Evolutionary conservation across 179 eudicot species (phyloP).

Genomic region (Pouteria campechiana): DNA sequence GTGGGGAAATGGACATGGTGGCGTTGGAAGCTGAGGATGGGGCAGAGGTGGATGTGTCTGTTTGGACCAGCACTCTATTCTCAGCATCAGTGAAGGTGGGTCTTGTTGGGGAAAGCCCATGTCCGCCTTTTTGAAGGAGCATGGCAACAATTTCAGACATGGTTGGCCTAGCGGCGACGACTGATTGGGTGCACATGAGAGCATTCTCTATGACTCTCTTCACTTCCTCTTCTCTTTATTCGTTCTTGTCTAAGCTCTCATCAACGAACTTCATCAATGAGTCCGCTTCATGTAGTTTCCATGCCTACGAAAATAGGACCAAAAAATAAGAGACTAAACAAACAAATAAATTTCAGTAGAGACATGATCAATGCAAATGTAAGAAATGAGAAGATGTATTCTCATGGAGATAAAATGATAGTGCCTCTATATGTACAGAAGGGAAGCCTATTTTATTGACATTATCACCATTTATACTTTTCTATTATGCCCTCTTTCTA

Average conservation of each 20-base stretch:
- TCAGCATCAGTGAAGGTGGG: constrained; percentile 9
- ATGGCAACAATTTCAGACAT: constrained; percentile 39
- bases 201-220: constrained; percentile 36
- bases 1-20: too few relatives aligned
- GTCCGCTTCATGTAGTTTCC: constrained; percentile 27
- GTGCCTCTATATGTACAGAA: too few relatives aligned
- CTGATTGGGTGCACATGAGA: constrained; percentile 34
- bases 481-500: too few relatives aligned
- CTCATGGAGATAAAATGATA: too few relatives aligned
- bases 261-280: constrained; percentile 22
- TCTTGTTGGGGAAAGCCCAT: constrained; percentile 14
- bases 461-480: too few relatives aligned
- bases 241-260: constrained; percentile 15
- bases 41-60: constrained; percentile 10
- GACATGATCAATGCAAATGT: too few relatives aligned
- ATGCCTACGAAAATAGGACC: constrained; percentile 15
- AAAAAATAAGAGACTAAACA: not conserved
- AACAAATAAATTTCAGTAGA: too few relatives aligned
- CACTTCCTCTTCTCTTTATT: constrained; percentile 13
- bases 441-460: too few relatives aligned
- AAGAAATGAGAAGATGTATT: too few relatives aligned
- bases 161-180: constrained; percentile 26
- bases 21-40: constrained; percentile 17
- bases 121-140: constrained; percentile 12
- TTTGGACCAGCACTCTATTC: constrained; percentile 5